Conservation (phyloP, 164 flowering plant genomes). For the Berberis thunbergii region DNA sequence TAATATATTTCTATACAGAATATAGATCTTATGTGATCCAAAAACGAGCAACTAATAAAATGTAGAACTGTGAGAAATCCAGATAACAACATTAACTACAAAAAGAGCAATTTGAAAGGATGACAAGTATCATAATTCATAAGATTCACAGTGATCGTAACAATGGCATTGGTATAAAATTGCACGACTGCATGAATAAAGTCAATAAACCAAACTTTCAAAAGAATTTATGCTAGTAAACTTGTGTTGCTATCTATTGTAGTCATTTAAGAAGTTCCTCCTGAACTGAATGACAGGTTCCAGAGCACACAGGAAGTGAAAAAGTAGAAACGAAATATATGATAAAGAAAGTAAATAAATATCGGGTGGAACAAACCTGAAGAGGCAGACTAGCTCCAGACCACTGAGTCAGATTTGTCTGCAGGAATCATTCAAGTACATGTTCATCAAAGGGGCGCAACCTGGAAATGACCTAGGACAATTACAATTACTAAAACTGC, state of each 20-base stretch:
- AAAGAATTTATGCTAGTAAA: too few relatives aligned
- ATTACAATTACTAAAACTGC: conserved; percentile 24
- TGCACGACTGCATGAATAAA: too few relatives aligned
- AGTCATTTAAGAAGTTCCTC: too few relatives aligned
- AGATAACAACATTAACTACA: too few relatives aligned
- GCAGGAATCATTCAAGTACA: conserved; percentile 33
- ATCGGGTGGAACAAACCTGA: conserved; percentile 49
- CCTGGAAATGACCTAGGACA: conserved; percentile 26
- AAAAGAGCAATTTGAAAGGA: not conserved
- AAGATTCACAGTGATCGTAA: too few relatives aligned
- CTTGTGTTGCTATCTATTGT: too few relatives aligned
- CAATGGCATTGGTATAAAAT: too few relatives aligned
- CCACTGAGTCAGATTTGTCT: conserved; percentile 98
- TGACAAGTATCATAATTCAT: too few relatives aligned
- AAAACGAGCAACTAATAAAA: not conserved
- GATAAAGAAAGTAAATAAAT: not conserved
- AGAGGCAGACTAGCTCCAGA: conserved; percentile 98
- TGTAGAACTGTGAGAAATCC: not conserved
- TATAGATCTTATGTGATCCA: too few relatives aligned
- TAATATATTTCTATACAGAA: too few relatives aligned
- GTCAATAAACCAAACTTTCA: too few relatives aligned
- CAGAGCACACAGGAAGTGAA: not conserved
- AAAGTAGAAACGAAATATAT: not conserved
- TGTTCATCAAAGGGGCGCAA: conserved; percentile 27
- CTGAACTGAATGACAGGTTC: not conserved